These are phyloP conservation scores for Peterozyma toletana DNA, from an alignment of 805 yeast species.

Conservation along the genomic window DNA sequence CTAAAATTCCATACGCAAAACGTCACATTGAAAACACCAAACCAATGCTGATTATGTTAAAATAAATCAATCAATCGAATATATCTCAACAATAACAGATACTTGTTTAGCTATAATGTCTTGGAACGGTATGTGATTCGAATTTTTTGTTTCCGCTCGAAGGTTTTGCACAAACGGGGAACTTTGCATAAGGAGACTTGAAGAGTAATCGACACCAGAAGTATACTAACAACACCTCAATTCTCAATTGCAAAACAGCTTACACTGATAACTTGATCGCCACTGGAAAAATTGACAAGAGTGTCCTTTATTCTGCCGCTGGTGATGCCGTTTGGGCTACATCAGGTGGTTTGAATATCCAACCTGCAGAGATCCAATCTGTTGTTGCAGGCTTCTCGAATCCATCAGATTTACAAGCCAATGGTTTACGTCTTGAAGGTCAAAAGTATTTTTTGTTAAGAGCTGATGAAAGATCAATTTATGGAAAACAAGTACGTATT, in stretches of 20 bases:
- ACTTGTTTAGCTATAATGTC: conserved; percentile 21
- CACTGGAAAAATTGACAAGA: conserved; percentile 85
- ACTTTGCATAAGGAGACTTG: background rate
- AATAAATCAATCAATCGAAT: too few species aligned
- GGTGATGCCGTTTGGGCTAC: conserved; percentile 96
- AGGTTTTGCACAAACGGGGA: too few species aligned
- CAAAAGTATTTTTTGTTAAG: conserved; percentile 81
- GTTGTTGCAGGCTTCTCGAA: conserved; percentile 77
- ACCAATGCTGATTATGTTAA: background rate
- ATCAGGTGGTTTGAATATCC: conserved; percentile 57
- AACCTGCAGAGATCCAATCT: conserved; percentile 62
- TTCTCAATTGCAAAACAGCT: conserved; percentile 36
- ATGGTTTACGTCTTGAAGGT: conserved; percentile 80
- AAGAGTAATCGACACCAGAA: background rate
- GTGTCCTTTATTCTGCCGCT: conserved; percentile 88
- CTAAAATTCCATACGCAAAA: background rate
- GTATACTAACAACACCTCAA: background rate
- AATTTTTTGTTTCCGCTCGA: too few species aligned
- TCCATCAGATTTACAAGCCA: conserved; percentile 72
- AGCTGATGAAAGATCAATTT: conserved; percentile 89
- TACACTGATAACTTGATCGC: conserved; percentile 90
- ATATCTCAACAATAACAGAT: too few species aligned
- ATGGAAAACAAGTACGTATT: conserved; percentile 59
- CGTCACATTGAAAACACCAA: background rate
- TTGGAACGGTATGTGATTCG: conserved; percentile 42